Base-by-base conservation (phyloP, 2,329 filamentous ascomycete genomes). In the Nemania sp. region DNA sequence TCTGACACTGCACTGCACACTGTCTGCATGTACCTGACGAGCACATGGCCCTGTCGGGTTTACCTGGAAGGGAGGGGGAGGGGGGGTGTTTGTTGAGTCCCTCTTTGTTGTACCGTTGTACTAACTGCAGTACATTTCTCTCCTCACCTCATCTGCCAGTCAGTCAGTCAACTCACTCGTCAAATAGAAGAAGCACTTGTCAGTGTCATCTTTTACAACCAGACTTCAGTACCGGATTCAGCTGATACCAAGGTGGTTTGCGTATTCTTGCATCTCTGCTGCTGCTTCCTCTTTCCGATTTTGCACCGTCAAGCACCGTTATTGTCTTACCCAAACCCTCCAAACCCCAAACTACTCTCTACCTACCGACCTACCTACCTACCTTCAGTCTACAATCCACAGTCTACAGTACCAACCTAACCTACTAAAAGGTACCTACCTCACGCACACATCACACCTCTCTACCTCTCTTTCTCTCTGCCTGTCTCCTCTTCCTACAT, bases 11-110 rank as follows among this genome's bases (percentile, higher is more conserved):
- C 62, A 62, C 53, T 32, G 62, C 54, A 68, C 59, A 66, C 64
- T 62, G 61, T 70, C 52, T 64, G 59, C 62, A 66, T 64, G 62
- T 64, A 67, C 66, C 62, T 70, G 69, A 56, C 54, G 56, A 58
- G 61, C 68, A 70, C 68, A 70, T 70, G 68, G 67, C 55, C 59
- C 56, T 61, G 67, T 67, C 59, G 64, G 64, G 45, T 63, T 64
- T 60, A 55, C 43, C 26, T n/a, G 64, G 27, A 22, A 54, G 51
- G 22, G 47, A 51, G 51, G 51, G n/a, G 49, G 49, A 11, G 45
- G 47, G 24, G 67, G 67, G 64, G 56, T 41, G 61, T 20, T 52
- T 58, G 54, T 53, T 26, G 32, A 58, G 26, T 32, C 45, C 29
- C 57, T 55, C 52, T 56, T 56, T 56, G 32, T 56, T 56, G 53